Base-by-base conservation (phyloP, 106 monocot genomes). In the Apostasia shenzhenica region DNA sequence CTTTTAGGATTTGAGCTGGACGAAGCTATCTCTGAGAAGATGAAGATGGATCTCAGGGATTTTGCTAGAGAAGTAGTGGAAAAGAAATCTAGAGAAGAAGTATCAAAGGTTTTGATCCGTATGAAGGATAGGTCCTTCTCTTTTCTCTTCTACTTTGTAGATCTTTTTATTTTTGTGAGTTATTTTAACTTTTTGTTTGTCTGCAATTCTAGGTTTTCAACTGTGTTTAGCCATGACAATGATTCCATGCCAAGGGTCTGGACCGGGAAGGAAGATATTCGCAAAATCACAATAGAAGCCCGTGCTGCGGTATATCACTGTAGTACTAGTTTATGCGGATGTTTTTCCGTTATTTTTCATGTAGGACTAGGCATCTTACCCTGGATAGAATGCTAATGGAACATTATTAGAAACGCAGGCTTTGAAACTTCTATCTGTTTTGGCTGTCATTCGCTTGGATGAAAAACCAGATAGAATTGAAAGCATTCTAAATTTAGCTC, bases 231-330 rank as follows among this genome's bases (percentile, higher is more conserved):
- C 60, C 87, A 82, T 68, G 91, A 91, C 56, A 82, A 75, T 57
- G 84, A 91, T 41, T 91, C 87, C 6, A 84, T 87, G 77, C 91
- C 87, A 37, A 84, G 91, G 66, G 73, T 82, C 1, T 91, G 85
- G 87, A 85, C 82, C n/a, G 91, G 82, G 26, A 82, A 82, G 54
- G 84, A 91, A 71, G 76, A 91, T 62, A 76, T 91, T 44, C 69
- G 87, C 9, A 62, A 67, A 48, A 91, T 91, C 13, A 83, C 91
- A 37, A 82, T 73, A 53, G 70, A 72, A 37, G 87, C 91, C 1
- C 80, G 75, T 65, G 68, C 66, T 73, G 81, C 69, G 73, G 91
- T 91, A 72, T 13, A 4, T 62, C 8, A 26, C 26, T 26, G 26
- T 26, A 26, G 26, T 26, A 26, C 26, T 26, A 26, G 26, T 26